Conservation (phyloP, 2,329 filamentous ascomycete genomes). For the Sclerotiophoma versabilis region DNA sequence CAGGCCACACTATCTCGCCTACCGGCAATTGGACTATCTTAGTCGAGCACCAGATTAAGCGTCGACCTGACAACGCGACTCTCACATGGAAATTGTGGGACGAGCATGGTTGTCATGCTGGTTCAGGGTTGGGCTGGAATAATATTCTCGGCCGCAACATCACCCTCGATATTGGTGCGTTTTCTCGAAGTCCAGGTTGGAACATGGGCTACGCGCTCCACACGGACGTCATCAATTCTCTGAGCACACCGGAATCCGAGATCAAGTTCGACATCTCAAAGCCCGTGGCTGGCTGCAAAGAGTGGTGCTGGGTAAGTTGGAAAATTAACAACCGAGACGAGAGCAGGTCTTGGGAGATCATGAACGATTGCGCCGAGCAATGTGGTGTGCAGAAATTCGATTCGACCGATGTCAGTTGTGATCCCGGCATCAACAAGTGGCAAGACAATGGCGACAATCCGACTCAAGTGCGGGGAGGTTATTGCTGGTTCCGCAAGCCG, state of each 20-base stretch:
- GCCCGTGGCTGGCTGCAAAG: background rate
- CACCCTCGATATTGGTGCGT: background rate
- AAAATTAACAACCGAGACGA: background rate
- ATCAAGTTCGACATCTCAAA: conserved; percentile 5
- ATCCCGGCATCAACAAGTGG: conserved; percentile 4
- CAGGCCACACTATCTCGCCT: background rate
- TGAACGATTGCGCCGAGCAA: background rate
- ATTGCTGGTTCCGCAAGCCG: conserved; percentile 7
- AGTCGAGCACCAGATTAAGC: conserved; percentile 7
- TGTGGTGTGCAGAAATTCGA: background rate
- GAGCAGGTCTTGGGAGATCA: background rate
- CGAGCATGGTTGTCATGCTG: conserved; percentile 12
- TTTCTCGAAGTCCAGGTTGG: background rate
- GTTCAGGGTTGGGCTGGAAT: background rate
- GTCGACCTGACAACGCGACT: background rate
- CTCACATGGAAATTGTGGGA: conserved; percentile 17
- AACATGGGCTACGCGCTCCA: background rate
- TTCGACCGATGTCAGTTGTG: background rate
- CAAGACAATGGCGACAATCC: background rate
- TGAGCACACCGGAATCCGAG: background rate
- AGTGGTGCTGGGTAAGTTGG: background rate
- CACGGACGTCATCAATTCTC: background rate
- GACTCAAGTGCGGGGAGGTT: conserved; percentile 9
- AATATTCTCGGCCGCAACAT: background rate
- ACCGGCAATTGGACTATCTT: conserved; percentile 6